phyloP scores from a whole-genome alignment of 2,329 filamentous ascomycete species.

The Pseudocercospora musae region DNA sequence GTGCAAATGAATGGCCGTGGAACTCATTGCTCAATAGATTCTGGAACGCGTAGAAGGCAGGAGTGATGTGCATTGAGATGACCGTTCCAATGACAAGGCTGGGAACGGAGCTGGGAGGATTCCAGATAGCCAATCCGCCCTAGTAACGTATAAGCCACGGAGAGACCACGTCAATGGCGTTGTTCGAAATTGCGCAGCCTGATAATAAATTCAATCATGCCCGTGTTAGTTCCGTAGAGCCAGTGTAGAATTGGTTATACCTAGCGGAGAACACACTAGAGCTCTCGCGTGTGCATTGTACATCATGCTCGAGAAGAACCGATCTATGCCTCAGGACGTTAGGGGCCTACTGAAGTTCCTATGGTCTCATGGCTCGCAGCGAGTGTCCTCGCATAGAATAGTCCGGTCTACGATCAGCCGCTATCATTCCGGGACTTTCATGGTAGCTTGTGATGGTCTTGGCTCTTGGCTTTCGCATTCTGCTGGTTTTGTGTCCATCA shows the following conservation, averaged over 20 bases:
- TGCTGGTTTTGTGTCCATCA: background rate
- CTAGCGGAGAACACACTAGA: no score
- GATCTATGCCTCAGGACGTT: background rate
- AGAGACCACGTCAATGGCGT: no score
- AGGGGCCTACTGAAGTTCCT: background rate
- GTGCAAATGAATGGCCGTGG: constrained; percentile 39
- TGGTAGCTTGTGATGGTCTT: background rate
- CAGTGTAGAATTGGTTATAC: no score
- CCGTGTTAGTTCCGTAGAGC: no score
- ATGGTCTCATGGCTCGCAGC: background rate
- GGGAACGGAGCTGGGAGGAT: no score
- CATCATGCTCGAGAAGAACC: no score
- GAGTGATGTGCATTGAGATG: constrained; percentile 44
- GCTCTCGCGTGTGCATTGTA: no score
- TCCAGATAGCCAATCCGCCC: no score
- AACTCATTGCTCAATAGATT: constrained; percentile 56
- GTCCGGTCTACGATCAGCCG: background rate
- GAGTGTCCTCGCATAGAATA: background rate
- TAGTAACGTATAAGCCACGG: no score
- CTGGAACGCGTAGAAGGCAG: constrained; percentile 64
- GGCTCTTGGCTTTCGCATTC: background rate
- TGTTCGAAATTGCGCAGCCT: no score
- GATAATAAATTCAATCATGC: no score
- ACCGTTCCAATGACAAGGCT: no score
- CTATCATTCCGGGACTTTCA: background rate